phyloP scores from a whole-genome alignment of 805 yeast genomes.

The Grigorovia transvaalensis region DNA sequence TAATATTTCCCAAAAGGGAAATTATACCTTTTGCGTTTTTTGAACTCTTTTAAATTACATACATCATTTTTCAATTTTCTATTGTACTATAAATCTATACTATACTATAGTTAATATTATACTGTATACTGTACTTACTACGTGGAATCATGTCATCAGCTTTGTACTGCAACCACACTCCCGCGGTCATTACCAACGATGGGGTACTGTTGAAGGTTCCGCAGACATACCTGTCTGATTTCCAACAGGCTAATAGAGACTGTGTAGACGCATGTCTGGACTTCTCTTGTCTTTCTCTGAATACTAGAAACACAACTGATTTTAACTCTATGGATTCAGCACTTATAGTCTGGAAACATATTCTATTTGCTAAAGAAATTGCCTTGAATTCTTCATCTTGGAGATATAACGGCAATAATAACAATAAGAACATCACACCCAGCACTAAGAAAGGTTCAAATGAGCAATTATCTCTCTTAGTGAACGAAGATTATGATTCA shows the following conservation, averaged over 20 bases:
- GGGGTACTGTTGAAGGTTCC: neutral
- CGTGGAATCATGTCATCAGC: neutral
- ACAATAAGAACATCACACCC: neutral
- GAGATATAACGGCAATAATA: neutral
- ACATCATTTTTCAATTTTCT: too few species aligned
- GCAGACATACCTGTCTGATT: neutral
- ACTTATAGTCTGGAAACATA: neutral
- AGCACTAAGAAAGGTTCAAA: neutral
- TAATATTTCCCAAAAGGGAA: too few species aligned
- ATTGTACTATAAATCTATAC: too few species aligned
- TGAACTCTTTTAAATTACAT: too few species aligned
- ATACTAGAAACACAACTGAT: neutral
- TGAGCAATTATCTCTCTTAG: neutral
- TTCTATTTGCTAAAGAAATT: neutral
- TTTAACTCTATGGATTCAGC: neutral
- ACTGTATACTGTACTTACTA: neutral
- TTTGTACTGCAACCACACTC: neutral
- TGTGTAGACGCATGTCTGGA: neutral
- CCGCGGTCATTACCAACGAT: neutral
- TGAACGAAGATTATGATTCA: neutral
- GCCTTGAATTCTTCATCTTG: neutral
- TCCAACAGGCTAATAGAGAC: neutral
- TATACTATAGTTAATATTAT: too few species aligned
- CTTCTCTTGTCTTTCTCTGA: neutral
- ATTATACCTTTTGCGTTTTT: too few species aligned